These are phyloP conservation scores for Mycena belliarum DNA, from an alignment of 768 basidiomycete genomes.

Conservation along the genomic window DNA sequence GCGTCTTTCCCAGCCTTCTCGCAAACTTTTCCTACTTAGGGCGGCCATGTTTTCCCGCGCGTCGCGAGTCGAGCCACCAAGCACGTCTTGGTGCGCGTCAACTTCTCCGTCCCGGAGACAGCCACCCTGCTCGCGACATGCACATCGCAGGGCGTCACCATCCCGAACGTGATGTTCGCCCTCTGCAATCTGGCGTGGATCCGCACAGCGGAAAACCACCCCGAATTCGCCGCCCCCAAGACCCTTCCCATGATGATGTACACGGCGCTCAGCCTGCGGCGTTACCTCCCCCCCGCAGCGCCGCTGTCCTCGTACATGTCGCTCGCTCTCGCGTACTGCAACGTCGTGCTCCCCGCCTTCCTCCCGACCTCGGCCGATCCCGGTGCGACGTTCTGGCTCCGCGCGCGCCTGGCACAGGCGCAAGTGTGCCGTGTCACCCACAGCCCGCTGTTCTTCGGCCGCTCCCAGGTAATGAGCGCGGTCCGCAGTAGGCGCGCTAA, in stretches of 20 bases:
- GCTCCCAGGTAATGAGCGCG: slow-evolving; percentile 45
- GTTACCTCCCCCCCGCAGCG: slow-evolving; percentile 32
- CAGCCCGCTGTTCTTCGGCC: slow-evolving; percentile 42
- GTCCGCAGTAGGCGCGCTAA: slow-evolving; percentile 46
- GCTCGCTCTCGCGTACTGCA: slow-evolving; percentile 55
- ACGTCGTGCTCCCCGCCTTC: slow-evolving; percentile 57
- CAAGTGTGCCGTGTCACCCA: slow-evolving; percentile 47
- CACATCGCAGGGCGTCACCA: slow-evolving; percentile 50
- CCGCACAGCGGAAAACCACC: not conserved
- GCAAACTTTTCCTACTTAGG: not conserved
- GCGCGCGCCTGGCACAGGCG: slow-evolving; percentile 47
- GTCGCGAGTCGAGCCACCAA: not conserved
- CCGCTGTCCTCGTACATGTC: slow-evolving; percentile 49
- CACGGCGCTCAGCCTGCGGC: slow-evolving; percentile 58
- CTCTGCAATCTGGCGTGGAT: not conserved
- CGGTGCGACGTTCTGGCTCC: slow-evolving; percentile 49
- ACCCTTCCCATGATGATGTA: slow-evolving; percentile 38
- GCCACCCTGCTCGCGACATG: slow-evolving; percentile 49
- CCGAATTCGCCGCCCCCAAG: not conserved
- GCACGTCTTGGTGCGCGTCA: not conserved
- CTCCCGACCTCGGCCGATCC: slow-evolving; percentile 33
- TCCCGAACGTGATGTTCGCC: slow-evolving; percentile 47
- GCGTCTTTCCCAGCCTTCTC: not conserved
- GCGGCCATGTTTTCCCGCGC: not conserved
- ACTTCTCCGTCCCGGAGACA: slow-evolving; percentile 41